Evolutionary conservation across 805 yeast species (phyloP), one percentile per base, ranked within the genome.

Genomic region (Lipomyces starkeyi): DNA sequence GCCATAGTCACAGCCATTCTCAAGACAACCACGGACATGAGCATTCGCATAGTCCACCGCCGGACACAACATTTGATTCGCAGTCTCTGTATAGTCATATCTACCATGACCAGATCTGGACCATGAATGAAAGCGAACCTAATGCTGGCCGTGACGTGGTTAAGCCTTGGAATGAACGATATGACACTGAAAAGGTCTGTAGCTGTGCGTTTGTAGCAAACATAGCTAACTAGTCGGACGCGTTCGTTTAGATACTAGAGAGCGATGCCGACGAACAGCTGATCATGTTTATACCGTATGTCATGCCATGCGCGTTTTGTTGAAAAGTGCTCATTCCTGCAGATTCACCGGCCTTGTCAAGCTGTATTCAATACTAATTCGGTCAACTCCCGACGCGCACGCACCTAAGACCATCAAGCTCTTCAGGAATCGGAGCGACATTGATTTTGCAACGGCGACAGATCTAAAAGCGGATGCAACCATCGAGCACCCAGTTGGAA

Each of bases 231-330:
- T 35, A 0, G 13, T 29, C 25, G 20, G 20, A 62, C 17, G 6
- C 2, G 27, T 13, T 27, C 17, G 40, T 20, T 17, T 25, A 67
- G 70, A 74, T 78, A 80, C 75, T 87, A 58, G 80, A 86, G 78
- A 86, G 91, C 0, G 97, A 93, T 76, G 87, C 90, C 1, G 98
- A 94, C 75, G 86, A 88, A 67, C 97, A 94, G 76, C 71, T 93
- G 72, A 84, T 93, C 40, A 72, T 94, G 40, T 85, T 86, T 63
- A 85, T 94, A 35, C 98, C 97, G 35, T 68, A 62, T 3, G 69
- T 62, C 43, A 3, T 14, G 20, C 2, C 20, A 20, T 22, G 20
- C 13, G 9, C 20, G 3, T 2, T 32, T 52, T 17, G 14, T 62
- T 47, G 68, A 13, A 22, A 9, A 22, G 7, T 29, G 2, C 61